A percentile compares a stretch with the other conserved stretches of the same genome.
Evolutionary conservation across 2,329 filamentous ascomycete species (phyloP).

Genomic region (Aschersonia sp.): DNA sequence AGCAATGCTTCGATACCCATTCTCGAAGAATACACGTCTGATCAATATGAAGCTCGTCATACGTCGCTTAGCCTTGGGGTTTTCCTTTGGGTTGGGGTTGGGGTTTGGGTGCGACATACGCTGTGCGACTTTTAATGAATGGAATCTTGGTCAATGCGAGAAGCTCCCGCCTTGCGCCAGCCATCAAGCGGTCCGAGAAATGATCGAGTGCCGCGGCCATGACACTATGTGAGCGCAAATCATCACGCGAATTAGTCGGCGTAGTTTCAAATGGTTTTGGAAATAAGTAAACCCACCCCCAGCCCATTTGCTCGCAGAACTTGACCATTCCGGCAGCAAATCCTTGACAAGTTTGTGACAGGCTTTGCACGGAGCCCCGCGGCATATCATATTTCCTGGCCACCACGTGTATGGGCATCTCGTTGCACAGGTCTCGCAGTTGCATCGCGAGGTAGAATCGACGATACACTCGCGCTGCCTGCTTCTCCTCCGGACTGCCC

Average conservation of each 20-base stretch:
- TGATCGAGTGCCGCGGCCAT: conserved; percentile 60
- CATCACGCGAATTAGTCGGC: too few species aligned
- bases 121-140: conserved; percentile 65
- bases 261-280: background rate
- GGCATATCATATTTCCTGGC: conserved; percentile 57
- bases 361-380: conserved; percentile 54
- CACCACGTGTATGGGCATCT: conserved; percentile 54
- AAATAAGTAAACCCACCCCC: conserved; percentile 33
- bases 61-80: too few species aligned
- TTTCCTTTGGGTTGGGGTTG: background rate
- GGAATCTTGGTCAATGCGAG: conserved; percentile 57
- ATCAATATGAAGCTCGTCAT: background rate
- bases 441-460: conserved; percentile 65
- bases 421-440: conserved; percentile 65
- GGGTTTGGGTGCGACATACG: conserved; percentile 22
- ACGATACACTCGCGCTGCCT: conserved; percentile 47
- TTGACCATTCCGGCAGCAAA: conserved; percentile 70
- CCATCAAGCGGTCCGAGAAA: conserved; percentile 58
- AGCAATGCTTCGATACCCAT: conserved; percentile 55
- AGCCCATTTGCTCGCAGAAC: conserved; percentile 64
- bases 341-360: conserved; percentile 62
- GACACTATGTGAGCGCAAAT: conserved; percentile 26
- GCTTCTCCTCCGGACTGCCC: conserved; percentile 42
- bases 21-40: conserved; percentile 52
- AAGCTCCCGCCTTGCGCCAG: conserved; percentile 56